Percentiles rank a stretch among this genome's conserved stretches.
phyloP scores from a whole-genome alignment of 2,329 filamentous ascomycete genomes.

The Verticillium isaacii region DNA sequence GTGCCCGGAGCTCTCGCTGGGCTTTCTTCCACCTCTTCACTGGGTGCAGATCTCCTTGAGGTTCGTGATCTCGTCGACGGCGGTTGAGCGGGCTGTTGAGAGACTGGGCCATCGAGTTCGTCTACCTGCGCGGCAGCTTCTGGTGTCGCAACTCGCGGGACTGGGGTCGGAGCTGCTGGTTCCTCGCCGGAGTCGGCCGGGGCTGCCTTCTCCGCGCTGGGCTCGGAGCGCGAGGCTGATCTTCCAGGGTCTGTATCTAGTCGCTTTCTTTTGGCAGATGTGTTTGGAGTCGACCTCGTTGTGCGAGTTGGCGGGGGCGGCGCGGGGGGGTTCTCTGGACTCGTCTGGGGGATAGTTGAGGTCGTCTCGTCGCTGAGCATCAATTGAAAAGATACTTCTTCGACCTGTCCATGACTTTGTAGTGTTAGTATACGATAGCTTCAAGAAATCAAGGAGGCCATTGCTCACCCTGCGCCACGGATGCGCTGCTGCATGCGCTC shows the following conservation, averaged over 20 bases:
- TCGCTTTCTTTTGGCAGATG: constrained; percentile 42
- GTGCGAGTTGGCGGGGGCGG: constrained; percentile 5
- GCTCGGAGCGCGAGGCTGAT: constrained; percentile 13
- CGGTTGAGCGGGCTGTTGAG: background rate
- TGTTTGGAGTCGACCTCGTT: constrained; percentile 36
- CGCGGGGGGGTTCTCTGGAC: constrained; percentile 12
- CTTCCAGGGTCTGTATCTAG: constrained; percentile 17
- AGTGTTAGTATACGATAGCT: constrained; percentile 7
- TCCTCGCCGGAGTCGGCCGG: background rate
- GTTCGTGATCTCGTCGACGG: constrained; percentile 4
- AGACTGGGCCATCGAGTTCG: background rate
- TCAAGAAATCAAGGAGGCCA: background rate
- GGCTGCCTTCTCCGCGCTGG: background rate
- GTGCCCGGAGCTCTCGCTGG: constrained; percentile 52
- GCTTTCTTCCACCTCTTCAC: constrained; percentile 47
- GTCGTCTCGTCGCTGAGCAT: constrained; percentile 20
- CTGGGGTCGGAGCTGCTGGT: background rate
- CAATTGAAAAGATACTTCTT: constrained; percentile 56
- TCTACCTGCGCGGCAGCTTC: background rate
- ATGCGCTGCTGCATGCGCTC: constrained; percentile 62
- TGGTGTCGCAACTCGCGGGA: background rate
- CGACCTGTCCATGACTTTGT: constrained; percentile 49
- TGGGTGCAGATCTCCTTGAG: constrained; percentile 4
- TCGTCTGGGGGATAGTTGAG: constrained; percentile 2
- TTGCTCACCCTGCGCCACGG: constrained; percentile 56